Evolutionary conservation across 441 rosid genomes (phyloP), one percentile per base, ranked within the genome.

Genomic region (Eutrema salsugineum): DNA sequence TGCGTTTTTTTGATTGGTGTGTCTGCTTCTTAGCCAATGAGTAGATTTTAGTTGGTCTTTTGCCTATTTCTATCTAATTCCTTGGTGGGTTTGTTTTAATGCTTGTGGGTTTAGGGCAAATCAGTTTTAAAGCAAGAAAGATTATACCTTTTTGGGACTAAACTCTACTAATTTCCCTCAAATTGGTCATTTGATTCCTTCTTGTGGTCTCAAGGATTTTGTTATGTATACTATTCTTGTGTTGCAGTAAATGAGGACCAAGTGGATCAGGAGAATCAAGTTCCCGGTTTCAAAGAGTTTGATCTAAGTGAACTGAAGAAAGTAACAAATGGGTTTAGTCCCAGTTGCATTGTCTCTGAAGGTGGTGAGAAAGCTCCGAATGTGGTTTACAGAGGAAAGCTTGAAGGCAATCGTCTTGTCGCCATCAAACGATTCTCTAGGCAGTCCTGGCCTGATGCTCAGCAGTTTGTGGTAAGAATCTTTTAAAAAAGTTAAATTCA

Each of bases 341-440:
- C 80, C 48, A 86, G 78, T 42, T 77, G 81, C 50, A 87, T 88
- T 67, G 90, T 88, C 46, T 88, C 94, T 7, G 90, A 87, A 79
- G 82, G 88, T 69, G 94, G 91, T 32, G 91, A 88, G 78, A 88
- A 84, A 70, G 87, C 91, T 54, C 85, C 94, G 49, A 88, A 87
- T 73, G 84, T 84, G 6, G 94, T 88, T 46, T 88, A 86, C 77
- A 79, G 79, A 70, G 94, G 86, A 28, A 84, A 82, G 81, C 83
- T 88, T n/a, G 82, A 84, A 74, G 85, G 73, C 77, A 84, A 82
- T 19, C 80, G 83, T 16, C 74, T 71, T 19, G 89, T 88, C 11
- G 94, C 94, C 59, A 81, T 87, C 56, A 88, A 88, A 54, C 77
- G 89, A 19, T 87, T 88, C 81, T 84, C 91, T 15, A 83, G 77